Evolutionary conservation across 23 red algal genomes (phyloP).

Genomic region (Gracilariopsis chorda): DNA sequence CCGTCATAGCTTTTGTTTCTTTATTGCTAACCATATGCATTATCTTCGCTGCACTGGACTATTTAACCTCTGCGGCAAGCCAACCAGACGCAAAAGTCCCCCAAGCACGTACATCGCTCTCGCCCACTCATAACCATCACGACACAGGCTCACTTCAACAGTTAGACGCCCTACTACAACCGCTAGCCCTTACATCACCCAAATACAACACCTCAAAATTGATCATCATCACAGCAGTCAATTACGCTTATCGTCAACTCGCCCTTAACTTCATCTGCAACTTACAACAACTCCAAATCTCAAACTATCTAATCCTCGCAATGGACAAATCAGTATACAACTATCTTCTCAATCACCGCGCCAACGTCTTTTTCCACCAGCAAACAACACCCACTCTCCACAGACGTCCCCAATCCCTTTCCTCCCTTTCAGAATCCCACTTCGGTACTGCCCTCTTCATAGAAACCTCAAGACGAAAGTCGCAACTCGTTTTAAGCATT

Average conservation of each 20-base stretch:
- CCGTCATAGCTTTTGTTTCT: too few relatives aligned
- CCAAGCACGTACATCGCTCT: too few relatives aligned
- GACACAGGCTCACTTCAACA: too few relatives aligned
- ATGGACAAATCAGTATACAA: constrained; percentile 22
- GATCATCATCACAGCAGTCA: not conserved
- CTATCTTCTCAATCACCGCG: not conserved
- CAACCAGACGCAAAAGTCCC: too few relatives aligned
- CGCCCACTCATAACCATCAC: too few relatives aligned
- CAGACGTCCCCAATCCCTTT: not conserved
- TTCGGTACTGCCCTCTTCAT: constrained; percentile 77
- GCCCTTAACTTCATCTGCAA: constrained; percentile 60
- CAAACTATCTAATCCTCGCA: constrained; percentile 44
- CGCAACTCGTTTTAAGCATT: constrained; percentile 54
- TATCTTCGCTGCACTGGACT: too few relatives aligned
- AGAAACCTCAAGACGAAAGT: constrained; percentile 65
- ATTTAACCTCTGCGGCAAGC: too few relatives aligned
- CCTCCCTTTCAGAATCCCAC: not conserved
- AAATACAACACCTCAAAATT: not conserved
- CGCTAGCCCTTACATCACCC: too few relatives aligned
- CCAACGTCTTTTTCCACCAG: constrained; percentile 14
- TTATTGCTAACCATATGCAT: too few relatives aligned
- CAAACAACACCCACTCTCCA: too few relatives aligned
- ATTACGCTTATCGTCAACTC: constrained; percentile 39
- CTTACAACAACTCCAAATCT: not conserved
- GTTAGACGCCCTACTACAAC: too few relatives aligned